A percentile compares a stretch with the other conserved stretches of the same genome.
phyloP scores from a whole-genome alignment of 2,329 filamentous ascomycete genomes.

The Nectriaceae sp. region DNA sequence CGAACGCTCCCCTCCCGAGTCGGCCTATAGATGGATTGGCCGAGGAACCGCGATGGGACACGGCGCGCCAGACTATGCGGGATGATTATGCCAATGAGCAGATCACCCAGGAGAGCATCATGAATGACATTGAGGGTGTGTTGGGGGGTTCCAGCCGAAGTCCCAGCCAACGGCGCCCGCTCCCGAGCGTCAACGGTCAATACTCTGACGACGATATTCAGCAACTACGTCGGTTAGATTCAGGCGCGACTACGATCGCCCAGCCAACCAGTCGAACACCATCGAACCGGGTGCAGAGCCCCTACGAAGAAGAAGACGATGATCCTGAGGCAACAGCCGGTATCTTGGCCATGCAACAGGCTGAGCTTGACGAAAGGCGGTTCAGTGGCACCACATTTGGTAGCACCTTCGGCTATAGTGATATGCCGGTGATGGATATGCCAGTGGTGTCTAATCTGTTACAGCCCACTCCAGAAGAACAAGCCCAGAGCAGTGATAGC shows the following conservation, averaged over 20 bases:
- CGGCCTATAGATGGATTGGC: conserved; percentile 48
- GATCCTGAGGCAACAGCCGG: conserved; percentile 87
- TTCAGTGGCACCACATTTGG: conserved; percentile 36
- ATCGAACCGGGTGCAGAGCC: conserved; percentile 19
- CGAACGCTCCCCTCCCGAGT: conserved; percentile 60
- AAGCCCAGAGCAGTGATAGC: conserved; percentile 62
- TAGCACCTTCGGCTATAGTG: conserved; percentile 34
- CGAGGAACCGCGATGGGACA: conserved; percentile 45
- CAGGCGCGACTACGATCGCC: conserved; percentile 48
- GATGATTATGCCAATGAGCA: conserved; percentile 40
- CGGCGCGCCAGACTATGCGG: conserved; percentile 35
- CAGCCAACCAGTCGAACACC: conserved; percentile 24
- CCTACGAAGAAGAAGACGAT: conserved; percentile 68
- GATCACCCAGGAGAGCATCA: conserved; percentile 53
- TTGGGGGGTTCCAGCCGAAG: conserved; percentile 42
- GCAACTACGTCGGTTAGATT: conserved; percentile 51
- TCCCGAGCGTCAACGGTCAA: conserved; percentile 46
- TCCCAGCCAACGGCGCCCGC: conserved; percentile 38
- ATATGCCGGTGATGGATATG: conserved; percentile 35
- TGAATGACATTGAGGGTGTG: conserved; percentile 60
- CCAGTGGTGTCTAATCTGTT: conserved; percentile 38
- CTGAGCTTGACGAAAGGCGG: conserved; percentile 73
- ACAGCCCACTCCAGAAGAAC: conserved; percentile 52
- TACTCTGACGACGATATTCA: conserved; percentile 49
- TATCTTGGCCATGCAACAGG: conserved; percentile 78